A percentile compares a stretch with the other conserved stretches of the same genome.
phyloP scores from a whole-genome alignment of 306 rosid genomes.

The Ceratonia siliqua region DNA sequence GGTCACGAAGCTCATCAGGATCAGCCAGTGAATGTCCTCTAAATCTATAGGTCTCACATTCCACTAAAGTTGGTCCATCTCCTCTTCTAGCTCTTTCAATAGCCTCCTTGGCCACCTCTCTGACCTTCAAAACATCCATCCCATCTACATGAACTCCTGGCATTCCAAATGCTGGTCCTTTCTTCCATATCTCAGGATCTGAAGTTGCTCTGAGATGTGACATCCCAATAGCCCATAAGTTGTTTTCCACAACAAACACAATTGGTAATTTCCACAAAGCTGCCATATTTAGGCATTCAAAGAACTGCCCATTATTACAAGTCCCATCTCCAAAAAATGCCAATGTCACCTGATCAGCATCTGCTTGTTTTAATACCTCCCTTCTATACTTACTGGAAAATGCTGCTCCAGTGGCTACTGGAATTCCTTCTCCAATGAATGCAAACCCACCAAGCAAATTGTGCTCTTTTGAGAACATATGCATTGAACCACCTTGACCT shows the following conservation, averaged over 20 bases:
- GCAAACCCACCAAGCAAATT: conserved; percentile 94
- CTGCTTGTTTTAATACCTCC: conserved; percentile 76
- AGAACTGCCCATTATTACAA: conserved; percentile 95
- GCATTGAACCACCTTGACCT: conserved; percentile 99
- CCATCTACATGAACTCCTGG: conserved; percentile 99
- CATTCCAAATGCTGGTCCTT: conserved; percentile 98
- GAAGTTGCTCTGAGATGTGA: conserved; percentile 95
- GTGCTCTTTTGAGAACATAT: conserved; percentile 95
- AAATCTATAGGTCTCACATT: conserved; percentile 95
- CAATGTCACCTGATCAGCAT: conserved; percentile 72
- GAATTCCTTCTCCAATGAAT: conserved; percentile 98
- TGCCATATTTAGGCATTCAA: conserved; percentile 97
- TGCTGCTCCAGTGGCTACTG: conserved; percentile 96
- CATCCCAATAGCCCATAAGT: conserved; percentile 99
- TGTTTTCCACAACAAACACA: conserved; percentile 95
- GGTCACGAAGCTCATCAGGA: conserved; percentile 99
- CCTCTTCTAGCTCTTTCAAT: conserved; percentile 94
- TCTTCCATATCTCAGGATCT: conserved; percentile 97
- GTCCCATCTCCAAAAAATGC: conserved; percentile 99
- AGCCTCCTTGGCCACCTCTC: conserved; percentile 97
- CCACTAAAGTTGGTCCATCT: conserved; percentile 95
- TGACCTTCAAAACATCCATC: conserved; percentile 98
- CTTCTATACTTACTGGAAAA: conserved; percentile 80
- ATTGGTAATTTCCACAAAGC: conserved; percentile 97
- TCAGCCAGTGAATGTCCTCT: conserved; percentile 99